Evolutionary conservation across 2,329 filamentous ascomycete species (phyloP).

Genomic region (Penicillium fuscoglaucum): DNA sequence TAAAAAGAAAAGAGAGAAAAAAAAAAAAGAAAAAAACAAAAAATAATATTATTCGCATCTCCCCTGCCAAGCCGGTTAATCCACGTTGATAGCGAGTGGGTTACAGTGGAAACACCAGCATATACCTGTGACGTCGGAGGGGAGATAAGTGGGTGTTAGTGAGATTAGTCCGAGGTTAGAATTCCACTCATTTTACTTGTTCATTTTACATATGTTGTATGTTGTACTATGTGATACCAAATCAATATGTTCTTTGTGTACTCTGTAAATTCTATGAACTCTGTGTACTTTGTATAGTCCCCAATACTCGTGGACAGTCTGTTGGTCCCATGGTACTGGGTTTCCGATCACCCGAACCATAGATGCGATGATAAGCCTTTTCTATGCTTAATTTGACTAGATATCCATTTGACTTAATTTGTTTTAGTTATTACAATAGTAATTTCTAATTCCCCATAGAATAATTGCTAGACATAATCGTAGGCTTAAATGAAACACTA

Average conservation of each 20-base stretch:
- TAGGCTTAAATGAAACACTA: not conserved
- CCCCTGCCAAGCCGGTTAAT: slow-evolving; percentile 21
- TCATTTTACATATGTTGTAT: not conserved
- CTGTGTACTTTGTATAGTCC: not conserved
- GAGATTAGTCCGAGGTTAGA: not conserved
- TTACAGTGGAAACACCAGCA: slow-evolving; percentile 12
- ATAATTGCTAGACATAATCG: not conserved
- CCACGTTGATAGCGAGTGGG: slow-evolving; percentile 16
- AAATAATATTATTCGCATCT: slow-evolving; percentile 1
- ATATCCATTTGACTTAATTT: not conserved
- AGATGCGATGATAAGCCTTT: slow-evolving; percentile 5
- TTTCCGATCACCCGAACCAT: slow-evolving; percentile 9
- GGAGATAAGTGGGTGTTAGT: not conserved
- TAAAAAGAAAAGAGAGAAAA: not conserved
- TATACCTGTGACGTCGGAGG: slow-evolving; percentile 11
- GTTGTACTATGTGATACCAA: not conserved
- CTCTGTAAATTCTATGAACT: too few relatives aligned
- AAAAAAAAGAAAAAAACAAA: not conserved
- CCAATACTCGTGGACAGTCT: not conserved
- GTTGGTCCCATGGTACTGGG: slow-evolving; percentile 7
- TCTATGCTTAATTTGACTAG: slow-evolving; percentile 3
- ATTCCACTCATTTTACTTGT: not conserved
- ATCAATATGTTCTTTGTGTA: not conserved
- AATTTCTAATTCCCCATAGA: not conserved
- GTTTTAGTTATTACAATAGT: not conserved